Evolutionary conservation across 495 filamentous ascomycete species (phyloP).

Genomic region (Annulohypoxylon maeteangense): DNA sequence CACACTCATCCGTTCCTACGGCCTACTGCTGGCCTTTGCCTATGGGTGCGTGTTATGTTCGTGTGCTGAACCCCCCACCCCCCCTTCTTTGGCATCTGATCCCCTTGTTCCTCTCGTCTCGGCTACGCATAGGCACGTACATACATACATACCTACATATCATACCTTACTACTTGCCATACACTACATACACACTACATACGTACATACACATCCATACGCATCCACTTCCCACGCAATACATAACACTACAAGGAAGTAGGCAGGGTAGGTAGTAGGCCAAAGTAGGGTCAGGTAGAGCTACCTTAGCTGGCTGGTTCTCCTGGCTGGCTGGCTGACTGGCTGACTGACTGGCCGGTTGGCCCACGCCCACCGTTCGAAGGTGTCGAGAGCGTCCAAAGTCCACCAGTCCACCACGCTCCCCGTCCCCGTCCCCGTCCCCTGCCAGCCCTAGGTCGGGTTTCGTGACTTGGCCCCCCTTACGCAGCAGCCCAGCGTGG

Average conservation of each 20-base stretch:
- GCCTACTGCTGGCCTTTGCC: neutral
- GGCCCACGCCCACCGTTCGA: constrained; percentile 40
- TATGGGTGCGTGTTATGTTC: constrained; percentile 11
- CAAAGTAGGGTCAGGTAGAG: constrained; percentile 19
- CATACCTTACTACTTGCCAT: constrained; percentile 18
- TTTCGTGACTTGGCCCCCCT: constrained; percentile 49
- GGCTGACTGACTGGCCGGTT: constrained; percentile 8
- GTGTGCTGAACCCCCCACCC: constrained; percentile 39
- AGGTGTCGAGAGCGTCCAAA: constrained; percentile 34
- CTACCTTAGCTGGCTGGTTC: constrained; percentile 8
- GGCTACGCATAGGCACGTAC: constrained; percentile 43
- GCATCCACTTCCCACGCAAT: constrained; percentile 13
- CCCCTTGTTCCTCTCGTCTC: constrained; percentile 43
- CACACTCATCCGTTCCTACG: constrained; percentile 42
- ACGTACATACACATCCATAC: constrained; percentile 19
- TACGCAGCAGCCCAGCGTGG: constrained; percentile 47
- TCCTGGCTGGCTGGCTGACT: constrained; percentile 24
- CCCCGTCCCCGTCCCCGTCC: constrained; percentile 24
- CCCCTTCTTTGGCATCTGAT: constrained; percentile 36
- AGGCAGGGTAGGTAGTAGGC: constrained; percentile 20
- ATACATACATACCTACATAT: constrained; percentile 20
- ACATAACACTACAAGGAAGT: constrained; percentile 8
- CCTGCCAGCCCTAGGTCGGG: constrained; percentile 46
- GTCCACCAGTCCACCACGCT: constrained; percentile 25
- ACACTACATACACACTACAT: constrained; percentile 17